Percentiles rank a stretch among this genome's conserved stretches.
These are phyloP conservation scores for Globisporangium alternatum DNA, from an alignment of 352 stramenopile genomes.

Conservation along the genomic window DNA sequence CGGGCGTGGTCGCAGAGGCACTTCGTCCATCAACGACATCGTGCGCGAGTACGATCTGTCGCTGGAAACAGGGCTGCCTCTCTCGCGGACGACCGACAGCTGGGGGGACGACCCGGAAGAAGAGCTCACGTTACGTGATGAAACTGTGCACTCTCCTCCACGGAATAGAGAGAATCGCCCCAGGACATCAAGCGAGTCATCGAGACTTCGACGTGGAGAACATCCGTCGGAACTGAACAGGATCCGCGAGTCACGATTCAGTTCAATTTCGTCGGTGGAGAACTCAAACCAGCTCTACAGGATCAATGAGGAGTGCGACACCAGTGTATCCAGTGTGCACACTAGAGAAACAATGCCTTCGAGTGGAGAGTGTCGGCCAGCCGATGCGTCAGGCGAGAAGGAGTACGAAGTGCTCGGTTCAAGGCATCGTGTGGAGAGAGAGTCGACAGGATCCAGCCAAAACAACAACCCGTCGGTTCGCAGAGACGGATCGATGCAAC, in stretches of 20 bases:
- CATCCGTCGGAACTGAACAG: slow-evolving; percentile 6
- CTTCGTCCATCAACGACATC: slow-evolving; percentile 29
- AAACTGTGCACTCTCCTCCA: slow-evolving; percentile 1
- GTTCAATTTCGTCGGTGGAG: slow-evolving; percentile 10
- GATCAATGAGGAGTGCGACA: slow-evolving; percentile 17
- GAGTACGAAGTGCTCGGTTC: neutral
- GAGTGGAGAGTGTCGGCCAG: slow-evolving; percentile 2
- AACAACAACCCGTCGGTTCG: neutral
- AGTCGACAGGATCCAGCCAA: neutral
- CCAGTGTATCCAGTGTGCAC: slow-evolving; percentile 17
- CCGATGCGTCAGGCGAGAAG: neutral
- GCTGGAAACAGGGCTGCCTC: slow-evolving; percentile 47
- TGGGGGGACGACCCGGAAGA: slow-evolving; percentile 41
- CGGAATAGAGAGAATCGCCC: neutral
- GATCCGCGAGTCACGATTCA: slow-evolving; percentile 15
- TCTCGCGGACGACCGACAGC: slow-evolving; percentile 59
- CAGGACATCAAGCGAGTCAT: neutral
- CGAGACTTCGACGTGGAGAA: neutral
- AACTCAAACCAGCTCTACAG: slow-evolving; percentile 12
- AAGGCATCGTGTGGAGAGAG: neutral
- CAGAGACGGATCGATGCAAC: neutral
- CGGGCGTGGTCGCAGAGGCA: neutral
- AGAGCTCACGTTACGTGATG: slow-evolving; percentile 5
- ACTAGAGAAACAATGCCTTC: slow-evolving; percentile 14
- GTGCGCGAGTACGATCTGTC: slow-evolving; percentile 45